Conservation (phyloP, 345 rosid genomes). For the Pugionium dolabratum region DNA sequence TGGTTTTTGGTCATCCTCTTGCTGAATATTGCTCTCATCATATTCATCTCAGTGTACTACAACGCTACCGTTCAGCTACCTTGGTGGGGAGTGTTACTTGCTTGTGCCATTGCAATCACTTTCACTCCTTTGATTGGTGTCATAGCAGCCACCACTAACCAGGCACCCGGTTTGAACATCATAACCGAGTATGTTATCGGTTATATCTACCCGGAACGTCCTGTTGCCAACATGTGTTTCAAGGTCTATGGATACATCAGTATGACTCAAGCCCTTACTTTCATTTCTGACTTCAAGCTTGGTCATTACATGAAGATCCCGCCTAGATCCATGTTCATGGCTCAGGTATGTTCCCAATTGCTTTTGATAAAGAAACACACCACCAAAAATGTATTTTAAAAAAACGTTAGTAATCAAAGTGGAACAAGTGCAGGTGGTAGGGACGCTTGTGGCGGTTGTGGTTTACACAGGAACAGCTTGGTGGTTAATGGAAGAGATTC, state of each 20-base stretch:
- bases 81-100: conserved; percentile 89
- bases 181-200: conserved; percentile 87
- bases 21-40: conserved; percentile 48
- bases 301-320: conserved; percentile 97
- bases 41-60: conserved; percentile 62
- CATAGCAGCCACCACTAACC: conserved; percentile 71
- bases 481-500: conserved; percentile 75
- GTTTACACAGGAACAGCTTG: conserved; percentile 74
- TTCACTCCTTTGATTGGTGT: conserved; percentile 84
- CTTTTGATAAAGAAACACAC: not conserved
- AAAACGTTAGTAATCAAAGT: not conserved
- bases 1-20: conserved; percentile 68
- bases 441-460: conserved; percentile 59
- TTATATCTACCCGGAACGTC: conserved; percentile 74
- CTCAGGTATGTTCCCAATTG: conserved; percentile 46
- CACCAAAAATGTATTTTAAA: too few species aligned
- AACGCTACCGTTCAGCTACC: conserved; percentile 70
- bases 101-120: conserved; percentile 72
- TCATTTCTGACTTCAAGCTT: conserved; percentile 72
- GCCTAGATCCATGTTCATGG: conserved; percentile 80
- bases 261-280: conserved; percentile 73
- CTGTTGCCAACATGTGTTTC: conserved; percentile 95
- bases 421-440: conserved; percentile 52
- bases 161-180: conserved; percentile 73
- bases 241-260: conserved; percentile 91